Base-by-base conservation (phyloP, 495 filamentous ascomycete genomes). In the Penicillium soppii region DNA sequence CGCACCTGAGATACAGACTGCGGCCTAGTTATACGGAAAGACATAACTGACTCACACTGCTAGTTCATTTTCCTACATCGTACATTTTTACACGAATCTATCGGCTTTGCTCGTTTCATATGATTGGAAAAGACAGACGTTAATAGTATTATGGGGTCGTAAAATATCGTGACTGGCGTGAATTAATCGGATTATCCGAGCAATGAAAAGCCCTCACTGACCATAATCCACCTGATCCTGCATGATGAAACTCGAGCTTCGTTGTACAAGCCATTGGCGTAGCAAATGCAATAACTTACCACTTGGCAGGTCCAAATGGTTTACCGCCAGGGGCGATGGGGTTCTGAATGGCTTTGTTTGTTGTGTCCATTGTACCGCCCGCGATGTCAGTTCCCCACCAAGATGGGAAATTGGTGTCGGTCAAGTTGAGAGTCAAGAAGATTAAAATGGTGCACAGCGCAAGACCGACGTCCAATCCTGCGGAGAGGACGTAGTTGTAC, bases 401-500 rank as follows among this genome's bases (percentile, higher is more conserved):
- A 5, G 58, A 55, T 0, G 85, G 80, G 54, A 80, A 72, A 5
- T 63, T 47, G 5, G 75, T 77, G 12, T 70, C 59, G 19, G 81
- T 78, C 49, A 83, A 43, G 23, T 80, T 77, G 5, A 91, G 70
- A 0, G 86, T 73, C 44, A 90, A 77, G 75, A 91, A 88, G 44
- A 90, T 86, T 19, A 90, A 58, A 43, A 91, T 78, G 0, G 85
- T 87, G 40, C 73, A 78, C 6, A 90, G 65, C 2, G 80, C 78
- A 19, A 90, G 72, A 10, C 87, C 87, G 40, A 81, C 79, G 57
- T 89, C 85, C 50, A 92, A 71, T 3, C 82, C 87, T 0, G 87
- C 86, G 17, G 86, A 88, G 0, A 84, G 79, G 56, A 90, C 74
- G 63, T 90, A 91, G 72, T 90, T 91, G 66, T 89, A 90, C 53